phyloP scores from a whole-genome alignment of 2,329 filamentous ascomycete species.

The Apiospora saccharicola region DNA sequence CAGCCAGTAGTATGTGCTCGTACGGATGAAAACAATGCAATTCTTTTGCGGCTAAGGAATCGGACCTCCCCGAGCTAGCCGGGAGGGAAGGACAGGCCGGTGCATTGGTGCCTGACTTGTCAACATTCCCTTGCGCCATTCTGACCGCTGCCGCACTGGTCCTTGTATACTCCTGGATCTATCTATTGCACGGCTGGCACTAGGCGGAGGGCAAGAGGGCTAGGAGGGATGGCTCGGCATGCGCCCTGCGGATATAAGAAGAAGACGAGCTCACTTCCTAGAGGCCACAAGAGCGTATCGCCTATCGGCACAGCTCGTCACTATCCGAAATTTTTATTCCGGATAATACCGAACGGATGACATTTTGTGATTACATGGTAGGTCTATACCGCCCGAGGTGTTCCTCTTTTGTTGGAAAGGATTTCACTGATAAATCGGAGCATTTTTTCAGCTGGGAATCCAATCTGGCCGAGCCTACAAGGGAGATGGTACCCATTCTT shows the following conservation, averaged over 20 bases:
- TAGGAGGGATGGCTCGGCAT: background rate
- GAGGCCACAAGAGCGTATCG: background rate
- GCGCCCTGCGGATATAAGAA: background rate
- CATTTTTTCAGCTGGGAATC: background rate
- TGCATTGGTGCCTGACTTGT: background rate
- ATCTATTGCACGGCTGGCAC: background rate
- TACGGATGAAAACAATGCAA: background rate
- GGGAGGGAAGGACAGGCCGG: background rate
- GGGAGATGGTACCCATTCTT: constrained; percentile 16
- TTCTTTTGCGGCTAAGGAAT: constrained; percentile 1
- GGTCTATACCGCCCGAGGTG: background rate
- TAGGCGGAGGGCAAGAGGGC: background rate
- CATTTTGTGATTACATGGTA: background rate
- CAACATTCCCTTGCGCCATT: background rate
- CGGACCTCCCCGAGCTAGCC: background rate
- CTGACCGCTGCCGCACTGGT: background rate
- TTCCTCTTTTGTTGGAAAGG: background rate
- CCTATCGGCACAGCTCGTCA: background rate
- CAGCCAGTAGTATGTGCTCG: background rate
- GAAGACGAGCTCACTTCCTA: background rate
- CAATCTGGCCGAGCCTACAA: constrained; percentile 9
- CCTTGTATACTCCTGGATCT: background rate
- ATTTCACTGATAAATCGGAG: constrained; percentile 5
- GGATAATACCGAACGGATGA: background rate
- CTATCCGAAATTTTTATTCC: background rate